These are phyloP conservation scores for Simplicillium sp. DNA, from an alignment of 2,329 filamentous ascomycete genomes.

Conservation along the genomic window DNA sequence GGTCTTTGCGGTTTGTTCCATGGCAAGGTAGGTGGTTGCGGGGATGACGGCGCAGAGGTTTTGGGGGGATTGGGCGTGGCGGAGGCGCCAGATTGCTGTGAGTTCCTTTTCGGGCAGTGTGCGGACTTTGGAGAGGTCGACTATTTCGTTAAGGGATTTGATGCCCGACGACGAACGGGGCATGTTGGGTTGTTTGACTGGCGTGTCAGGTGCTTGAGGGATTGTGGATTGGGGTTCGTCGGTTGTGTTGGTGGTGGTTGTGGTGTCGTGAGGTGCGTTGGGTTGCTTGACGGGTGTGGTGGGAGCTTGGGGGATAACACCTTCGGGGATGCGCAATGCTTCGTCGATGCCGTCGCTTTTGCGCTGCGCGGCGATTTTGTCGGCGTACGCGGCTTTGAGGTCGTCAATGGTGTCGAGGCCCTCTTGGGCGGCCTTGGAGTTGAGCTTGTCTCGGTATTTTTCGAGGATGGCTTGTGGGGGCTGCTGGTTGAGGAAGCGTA, in stretches of 20 bases:
- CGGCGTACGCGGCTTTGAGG: slow-evolving; percentile 73
- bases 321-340: slow-evolving; percentile 19
- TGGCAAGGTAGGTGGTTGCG: slow-evolving; percentile 59
- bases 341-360: slow-evolving; percentile 52
- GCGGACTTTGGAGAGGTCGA: slow-evolving; percentile 73
- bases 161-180: too few relatives aligned
- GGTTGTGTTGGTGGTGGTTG: background rate
- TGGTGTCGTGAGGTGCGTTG: slow-evolving; percentile 14
- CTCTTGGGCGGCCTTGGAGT: slow-evolving; percentile 67
- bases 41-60: slow-evolving; percentile 82
- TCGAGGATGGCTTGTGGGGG: slow-evolving; percentile 61
- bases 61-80: slow-evolving; percentile 62
- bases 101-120: slow-evolving; percentile 72
- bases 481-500: slow-evolving; percentile 80
- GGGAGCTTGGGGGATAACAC: slow-evolving; percentile 5
- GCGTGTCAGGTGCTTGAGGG: slow-evolving; percentile 19
- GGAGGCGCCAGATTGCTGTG: slow-evolving; percentile 80
- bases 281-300: too few relatives aligned
- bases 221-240: slow-evolving; percentile 12
- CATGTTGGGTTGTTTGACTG: slow-evolving; percentile 26
- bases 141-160: slow-evolving; percentile 40
- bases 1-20: slow-evolving; percentile 60
- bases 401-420: slow-evolving; percentile 62
- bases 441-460: slow-evolving; percentile 81
- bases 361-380: slow-evolving; percentile 67